Base-by-base conservation (phyloP, 2,329 filamentous ascomycete genomes). In the Corinectria fuckeliana region DNA sequence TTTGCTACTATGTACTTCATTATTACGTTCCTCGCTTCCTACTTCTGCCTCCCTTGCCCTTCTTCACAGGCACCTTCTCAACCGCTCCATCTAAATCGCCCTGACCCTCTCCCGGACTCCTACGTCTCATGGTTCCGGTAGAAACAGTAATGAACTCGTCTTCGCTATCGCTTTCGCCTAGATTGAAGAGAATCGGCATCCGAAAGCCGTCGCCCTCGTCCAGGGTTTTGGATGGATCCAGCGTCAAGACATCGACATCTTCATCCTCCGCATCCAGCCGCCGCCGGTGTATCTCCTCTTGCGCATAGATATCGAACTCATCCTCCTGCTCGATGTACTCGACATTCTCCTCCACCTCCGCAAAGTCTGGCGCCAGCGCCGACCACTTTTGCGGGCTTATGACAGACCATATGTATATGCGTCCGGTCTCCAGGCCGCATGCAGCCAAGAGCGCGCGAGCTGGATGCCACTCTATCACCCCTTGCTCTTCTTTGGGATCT, bases 401-500 rank as follows among this genome's bases (percentile, higher is more conserved):
- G 55, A 97, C 95, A 5, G 92, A 94, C 95, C 95, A 99, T 30
- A 97, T 91, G 78, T 96, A 97, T 72, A 99, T 92, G 54, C 91
- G 88, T 6, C 95, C 95, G 0, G 91, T 94, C 76, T 99, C 96
- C 5, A 98, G 83, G 3, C 95, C 94, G 65, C 93, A 96, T 14
- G 93, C 95, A 3, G 92, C 93, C 30, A 99, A 87, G 66, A 98
- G 84, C 0, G 95, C 91, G 26, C 91, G 87, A 62, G 89, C 87
- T 1, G 95, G 95, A 73, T 99, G 95, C 95, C 95, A 99, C 78
- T 99, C 95, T 23, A 99, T 93, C 4, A 96, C 91, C 1, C 94
- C 94, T 62, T 98, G 88, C 76, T 99, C 96, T 77, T 99, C 95
- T 71, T 96, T 96, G 1, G 94, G 93, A 0, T 95, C 94, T 75